Conservation (phyloP, 768 basidiomycete species). For the Kwoniella europaea region DNA sequence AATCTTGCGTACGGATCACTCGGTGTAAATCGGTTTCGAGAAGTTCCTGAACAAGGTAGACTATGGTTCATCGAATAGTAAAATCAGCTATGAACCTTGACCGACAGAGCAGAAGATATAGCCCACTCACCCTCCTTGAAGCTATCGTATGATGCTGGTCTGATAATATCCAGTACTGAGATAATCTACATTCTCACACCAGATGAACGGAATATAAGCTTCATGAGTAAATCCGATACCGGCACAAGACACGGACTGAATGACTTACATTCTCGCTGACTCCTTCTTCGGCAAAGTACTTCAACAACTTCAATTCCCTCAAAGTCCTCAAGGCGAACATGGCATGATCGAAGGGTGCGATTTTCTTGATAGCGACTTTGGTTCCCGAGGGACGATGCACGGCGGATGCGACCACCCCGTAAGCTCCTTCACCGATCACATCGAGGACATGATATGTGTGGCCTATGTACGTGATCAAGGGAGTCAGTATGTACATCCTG, state of each 20-base stretch:
- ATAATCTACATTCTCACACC: slow-evolving; percentile 67
- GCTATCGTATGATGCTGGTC: slow-evolving; percentile 74
- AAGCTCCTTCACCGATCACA: slow-evolving; percentile 66
- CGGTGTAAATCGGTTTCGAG: slow-evolving; percentile 98
- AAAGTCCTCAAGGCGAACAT: slow-evolving; percentile 90
- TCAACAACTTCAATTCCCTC: slow-evolving; percentile 81
- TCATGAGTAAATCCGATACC: too few relatives aligned
- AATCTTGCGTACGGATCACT: slow-evolving; percentile 90
- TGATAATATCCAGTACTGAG: slow-evolving; percentile 85
- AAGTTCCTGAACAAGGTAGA: slow-evolving; percentile 76
- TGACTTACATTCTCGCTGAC: slow-evolving; percentile 51
- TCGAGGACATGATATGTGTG: slow-evolving; percentile 51
- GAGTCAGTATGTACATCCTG: neutral
- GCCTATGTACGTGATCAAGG: slow-evolving; percentile 23
- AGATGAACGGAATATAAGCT: slow-evolving; percentile 34
- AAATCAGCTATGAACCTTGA: too few relatives aligned
- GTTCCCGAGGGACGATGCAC: slow-evolving; percentile 82
- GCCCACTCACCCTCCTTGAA: slow-evolving; percentile 79
- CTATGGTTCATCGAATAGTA: too few relatives aligned
- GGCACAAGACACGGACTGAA: too few relatives aligned
- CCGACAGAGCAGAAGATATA: too few relatives aligned
- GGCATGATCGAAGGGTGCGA: slow-evolving; percentile 91
- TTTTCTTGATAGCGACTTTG: slow-evolving; percentile 96
- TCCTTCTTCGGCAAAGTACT: slow-evolving; percentile 60
- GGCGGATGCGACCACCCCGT: slow-evolving; percentile 94